Evolutionary conservation across 768 basidiomycete genomes (phyloP).

Genomic region (Tulasnella sp.): DNA sequence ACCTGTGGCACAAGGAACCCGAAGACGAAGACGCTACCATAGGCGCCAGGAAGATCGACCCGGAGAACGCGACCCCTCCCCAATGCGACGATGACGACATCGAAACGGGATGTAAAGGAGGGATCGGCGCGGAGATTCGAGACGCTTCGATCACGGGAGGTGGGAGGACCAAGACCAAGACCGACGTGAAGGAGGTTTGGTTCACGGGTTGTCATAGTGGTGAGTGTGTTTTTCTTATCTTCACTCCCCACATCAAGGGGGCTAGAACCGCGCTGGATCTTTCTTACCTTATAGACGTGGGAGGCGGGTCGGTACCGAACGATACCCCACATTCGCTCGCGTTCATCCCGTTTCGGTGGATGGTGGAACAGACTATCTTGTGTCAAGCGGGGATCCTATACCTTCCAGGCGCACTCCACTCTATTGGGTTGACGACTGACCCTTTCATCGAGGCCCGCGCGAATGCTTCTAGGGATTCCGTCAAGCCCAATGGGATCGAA

Average conservation of each 20-base stretch:
- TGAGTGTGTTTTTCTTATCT: not conserved
- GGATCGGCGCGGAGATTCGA: not conserved
- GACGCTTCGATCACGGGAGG: not conserved
- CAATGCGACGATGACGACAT: not conserved
- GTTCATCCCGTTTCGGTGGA: slow-evolving; percentile 21
- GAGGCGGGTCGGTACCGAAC: slow-evolving; percentile 19
- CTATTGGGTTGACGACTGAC: not conserved
- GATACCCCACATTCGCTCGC: slow-evolving; percentile 11
- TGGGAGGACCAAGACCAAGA: not conserved
- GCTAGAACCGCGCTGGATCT: not conserved
- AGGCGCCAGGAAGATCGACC: slow-evolving; percentile 19
- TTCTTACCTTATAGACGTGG: slow-evolving; percentile 17
- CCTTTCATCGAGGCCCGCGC: slow-evolving; percentile 1
- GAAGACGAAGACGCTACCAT: slow-evolving; percentile 23
- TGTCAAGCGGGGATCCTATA: slow-evolving; percentile 3
- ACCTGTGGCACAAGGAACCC: slow-evolving; percentile 43
- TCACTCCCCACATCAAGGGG: too few species aligned
- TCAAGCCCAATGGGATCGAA: not conserved
- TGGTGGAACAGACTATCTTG: slow-evolving; percentile 18
- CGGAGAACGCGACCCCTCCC: slow-evolving; percentile 18
- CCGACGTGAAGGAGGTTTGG: slow-evolving; percentile 21
- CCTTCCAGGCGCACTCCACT: slow-evolving; percentile 4
- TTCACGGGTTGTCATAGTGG: slow-evolving; percentile 22
- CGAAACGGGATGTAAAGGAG: not conserved
- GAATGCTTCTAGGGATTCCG: not conserved